phyloP scores from a whole-genome alignment of 345 rosid species.

The Reutealis trisperma region DNA sequence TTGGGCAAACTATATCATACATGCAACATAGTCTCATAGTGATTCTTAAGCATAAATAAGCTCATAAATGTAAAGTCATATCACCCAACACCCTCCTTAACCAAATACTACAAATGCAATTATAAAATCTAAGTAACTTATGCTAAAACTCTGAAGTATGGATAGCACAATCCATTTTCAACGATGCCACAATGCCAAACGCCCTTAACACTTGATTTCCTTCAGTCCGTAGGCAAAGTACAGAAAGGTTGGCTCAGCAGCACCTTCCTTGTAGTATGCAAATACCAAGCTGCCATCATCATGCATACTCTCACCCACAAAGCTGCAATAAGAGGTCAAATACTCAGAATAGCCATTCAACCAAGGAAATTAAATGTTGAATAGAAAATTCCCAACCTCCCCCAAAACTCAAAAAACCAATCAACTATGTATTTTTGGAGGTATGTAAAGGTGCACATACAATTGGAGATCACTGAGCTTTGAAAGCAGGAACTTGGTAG shows the following conservation, averaged over 20 bases:
- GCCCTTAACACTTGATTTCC: slow-evolving; percentile 79
- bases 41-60: background rate
- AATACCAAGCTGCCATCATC: slow-evolving; percentile 74
- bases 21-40: background rate
- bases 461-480: slow-evolving; percentile 28
- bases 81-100: background rate
- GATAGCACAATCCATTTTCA: background rate
- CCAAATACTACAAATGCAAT: background rate
- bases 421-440: background rate
- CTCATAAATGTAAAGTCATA: background rate
- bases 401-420: too few species aligned
- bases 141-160: background rate
- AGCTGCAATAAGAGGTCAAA: slow-evolving; percentile 41
- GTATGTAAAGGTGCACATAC: background rate
- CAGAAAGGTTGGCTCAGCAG: slow-evolving; percentile 84
- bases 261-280: slow-evolving; percentile 97
- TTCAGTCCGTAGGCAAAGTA: slow-evolving; percentile 76
- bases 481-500: slow-evolving; percentile 25
- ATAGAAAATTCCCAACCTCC: too few species aligned
- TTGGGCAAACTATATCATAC: too few species aligned
- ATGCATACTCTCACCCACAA: slow-evolving; percentile 90
- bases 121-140: background rate
- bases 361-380: background rate
- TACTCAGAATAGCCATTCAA: background rate
- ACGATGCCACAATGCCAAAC: background rate